phyloP scores from a whole-genome alignment of 2,329 filamentous ascomycete genomes.

The Exophiala alcalophila region DNA sequence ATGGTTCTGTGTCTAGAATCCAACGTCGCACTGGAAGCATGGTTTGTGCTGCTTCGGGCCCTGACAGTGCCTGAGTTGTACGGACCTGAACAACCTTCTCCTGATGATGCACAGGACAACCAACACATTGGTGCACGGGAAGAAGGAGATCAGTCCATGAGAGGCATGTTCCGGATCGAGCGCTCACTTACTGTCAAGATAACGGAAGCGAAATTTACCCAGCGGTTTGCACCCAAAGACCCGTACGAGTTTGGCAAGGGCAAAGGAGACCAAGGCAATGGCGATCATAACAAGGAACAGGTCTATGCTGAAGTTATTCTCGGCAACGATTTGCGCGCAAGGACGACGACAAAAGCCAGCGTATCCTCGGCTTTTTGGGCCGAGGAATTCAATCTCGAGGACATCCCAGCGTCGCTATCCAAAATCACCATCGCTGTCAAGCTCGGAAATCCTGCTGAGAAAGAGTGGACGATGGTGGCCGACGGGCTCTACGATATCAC shows the following conservation, averaged over 20 bases:
- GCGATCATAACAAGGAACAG: conserved; percentile 35
- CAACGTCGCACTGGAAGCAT: conserved; percentile 90
- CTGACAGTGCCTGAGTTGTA: conserved; percentile 93
- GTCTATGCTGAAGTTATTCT: conserved; percentile 50
- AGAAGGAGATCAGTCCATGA: conserved; percentile 37
- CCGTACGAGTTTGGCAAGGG: conserved; percentile 15
- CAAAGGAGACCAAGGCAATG: conserved; percentile 27
- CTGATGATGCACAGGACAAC: conserved; percentile 36
- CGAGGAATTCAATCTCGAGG: conserved; percentile 48
- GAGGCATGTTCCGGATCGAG: conserved; percentile 66
- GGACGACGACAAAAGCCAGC: conserved; percentile 47
- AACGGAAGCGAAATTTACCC: conserved; percentile 58
- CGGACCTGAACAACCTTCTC: conserved; percentile 53
- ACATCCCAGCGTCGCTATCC: conserved; percentile 48
- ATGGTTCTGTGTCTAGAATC: conserved; percentile 86
- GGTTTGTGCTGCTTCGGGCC: conserved; percentile 87
- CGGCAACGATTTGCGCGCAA: conserved; percentile 49
- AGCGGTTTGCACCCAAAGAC: conserved; percentile 16
- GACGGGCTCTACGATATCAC: conserved; percentile 45
- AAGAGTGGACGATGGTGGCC: conserved; percentile 50
- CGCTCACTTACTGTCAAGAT: conserved; percentile 58
- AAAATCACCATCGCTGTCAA: conserved; percentile 47
- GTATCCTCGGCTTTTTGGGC: conserved; percentile 49
- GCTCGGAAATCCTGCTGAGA: conserved; percentile 46
- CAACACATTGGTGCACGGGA: conserved; percentile 38